A percentile compares a stretch with the other conserved stretches of the same genome.
phyloP scores from a whole-genome alignment of 23 red algal species.

The Gracilariopsis chorda region DNA sequence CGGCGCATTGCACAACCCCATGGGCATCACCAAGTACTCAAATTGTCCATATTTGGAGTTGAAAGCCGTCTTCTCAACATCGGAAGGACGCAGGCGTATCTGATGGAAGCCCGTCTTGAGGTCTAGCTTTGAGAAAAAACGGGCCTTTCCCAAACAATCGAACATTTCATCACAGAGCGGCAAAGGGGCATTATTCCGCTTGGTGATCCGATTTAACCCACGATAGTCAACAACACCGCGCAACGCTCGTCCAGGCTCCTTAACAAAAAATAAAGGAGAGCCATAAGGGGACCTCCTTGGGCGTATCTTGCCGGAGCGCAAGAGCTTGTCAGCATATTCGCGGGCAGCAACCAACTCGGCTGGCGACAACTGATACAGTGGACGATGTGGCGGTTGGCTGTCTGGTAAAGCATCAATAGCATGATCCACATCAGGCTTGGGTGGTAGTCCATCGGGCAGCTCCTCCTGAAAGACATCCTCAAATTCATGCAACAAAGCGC shows the following conservation, averaged over 20 bases:
- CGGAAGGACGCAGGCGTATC: neutral
- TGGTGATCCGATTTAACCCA: constrained; percentile 7
- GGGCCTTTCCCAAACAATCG: neutral
- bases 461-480: too few relatives aligned
- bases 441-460: too few relatives aligned
- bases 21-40: neutral
- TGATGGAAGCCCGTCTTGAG: neutral
- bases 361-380: too few relatives aligned
- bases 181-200: neutral
- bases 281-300: too few relatives aligned
- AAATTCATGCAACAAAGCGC: too few relatives aligned
- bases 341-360: too few relatives aligned
- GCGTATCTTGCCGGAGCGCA: too few relatives aligned
- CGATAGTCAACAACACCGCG: constrained; percentile 22
- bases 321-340: too few relatives aligned
- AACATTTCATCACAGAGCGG: neutral
- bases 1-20: constrained; percentile 11
- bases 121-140: neutral
- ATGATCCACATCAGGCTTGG: too few relatives aligned
- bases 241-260: neutral
- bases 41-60: constrained; percentile 16
- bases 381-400: too few relatives aligned
- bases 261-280: too few relatives aligned
- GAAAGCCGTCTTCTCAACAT: constrained; percentile 27
- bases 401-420: too few relatives aligned